These are phyloP conservation scores for Funneliformis mosseae DNA, from an alignment of 192 early-diverging fungal genomes.

Conservation along the genomic window DNA sequence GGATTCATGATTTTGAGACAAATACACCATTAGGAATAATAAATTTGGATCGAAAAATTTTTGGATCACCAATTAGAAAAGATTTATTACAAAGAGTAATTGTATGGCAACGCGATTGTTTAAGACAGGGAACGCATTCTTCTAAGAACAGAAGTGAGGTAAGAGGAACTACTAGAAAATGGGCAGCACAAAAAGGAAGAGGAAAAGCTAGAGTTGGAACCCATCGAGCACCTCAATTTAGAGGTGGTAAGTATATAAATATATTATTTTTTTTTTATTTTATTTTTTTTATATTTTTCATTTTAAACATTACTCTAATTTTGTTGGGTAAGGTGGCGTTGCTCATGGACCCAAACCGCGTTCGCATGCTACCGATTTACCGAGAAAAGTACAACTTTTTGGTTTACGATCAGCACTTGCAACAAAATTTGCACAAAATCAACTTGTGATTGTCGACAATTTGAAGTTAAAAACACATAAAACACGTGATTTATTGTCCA, in stretches of 20 bases:
- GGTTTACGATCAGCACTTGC: constrained; percentile 84
- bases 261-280: too few relatives aligned
- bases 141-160: constrained; percentile 46
- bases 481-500: neutral
- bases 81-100: constrained; percentile 87
- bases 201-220: constrained; percentile 90
- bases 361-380: constrained; percentile 72
- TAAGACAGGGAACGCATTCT: constrained; percentile 28
- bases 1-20: constrained; percentile 74
- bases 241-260: constrained; percentile 79
- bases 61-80: constrained; percentile 58
- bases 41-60: neutral
- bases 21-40: constrained; percentile 72
- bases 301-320: neutral
- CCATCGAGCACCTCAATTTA: constrained; percentile 80
- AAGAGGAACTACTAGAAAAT: constrained; percentile 79
- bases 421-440: constrained; percentile 88
- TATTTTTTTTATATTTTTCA: neutral
- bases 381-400: constrained; percentile 82
- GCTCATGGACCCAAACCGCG: constrained; percentile 74
- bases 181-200: constrained; percentile 89
- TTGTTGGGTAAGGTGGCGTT: constrained; percentile 58
- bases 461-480: constrained; percentile 39
- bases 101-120: constrained; percentile 74
- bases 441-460: constrained; percentile 83